Base-by-base conservation (phyloP, 2,329 filamentous ascomycete genomes). In the Trichophyton rubrum region DNA sequence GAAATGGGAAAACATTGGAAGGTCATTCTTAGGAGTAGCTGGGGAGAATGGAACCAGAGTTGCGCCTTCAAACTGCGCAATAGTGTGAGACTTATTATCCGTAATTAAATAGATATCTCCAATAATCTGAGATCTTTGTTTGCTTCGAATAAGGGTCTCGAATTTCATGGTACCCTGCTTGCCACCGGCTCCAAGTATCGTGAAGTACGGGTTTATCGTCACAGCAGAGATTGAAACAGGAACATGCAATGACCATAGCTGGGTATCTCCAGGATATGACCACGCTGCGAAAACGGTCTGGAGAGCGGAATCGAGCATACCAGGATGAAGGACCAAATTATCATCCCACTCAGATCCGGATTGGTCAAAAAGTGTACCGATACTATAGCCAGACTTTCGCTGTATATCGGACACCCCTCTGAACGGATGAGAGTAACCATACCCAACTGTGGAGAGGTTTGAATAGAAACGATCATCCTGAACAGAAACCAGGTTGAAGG, bases 291-390 rank as follows among this genome's bases (percentile, higher is more conserved):
- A 53, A 17, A 59, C 15, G 4, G 61, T 60, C 47, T 68, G 67
- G 41, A 69, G 57, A 1, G 62, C 59, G 1, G 61, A 53, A 58
- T 69, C 67, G 8, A 68, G 63, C 59, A 64, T 62, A 3, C 51
- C 60, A 3, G 67, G 67, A 59, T 68, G 66, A 13, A 68, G 30
- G 6, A 58, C 17, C 5, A 61, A 20, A 6, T 59, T 20, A 6
- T 40, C 8, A 6, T 38, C 38, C 27, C 30, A 22, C 1, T 55
- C 38, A 20, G 24, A 43, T 3, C 20, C 43, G 9, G 49, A 30
- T 8, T 55, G 47, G 35, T 56, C 11, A 5, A 17, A 20, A 2
- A 60, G 47, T 3, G 22, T 27, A 9, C 56, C 61, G 11, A 27
- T 47, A n/a, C 22, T 35, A 15, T 47, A 40, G 6, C 57, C 35